These are phyloP conservation scores for Lantana camara DNA, from an alignment of 257 asterid species.

Conservation along the genomic window DNA sequence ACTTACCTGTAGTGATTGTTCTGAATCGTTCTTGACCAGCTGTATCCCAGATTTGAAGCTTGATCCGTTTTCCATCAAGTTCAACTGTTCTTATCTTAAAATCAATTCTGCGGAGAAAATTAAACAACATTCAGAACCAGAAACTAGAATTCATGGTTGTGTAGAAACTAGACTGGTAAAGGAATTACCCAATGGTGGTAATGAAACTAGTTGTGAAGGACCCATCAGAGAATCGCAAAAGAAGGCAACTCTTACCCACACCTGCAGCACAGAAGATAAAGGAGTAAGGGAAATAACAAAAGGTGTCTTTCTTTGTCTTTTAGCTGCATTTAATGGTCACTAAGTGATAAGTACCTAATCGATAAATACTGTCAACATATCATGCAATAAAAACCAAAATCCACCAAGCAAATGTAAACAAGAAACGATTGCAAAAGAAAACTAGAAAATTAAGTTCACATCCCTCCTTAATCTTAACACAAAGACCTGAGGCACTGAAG, in stretches of 20 bases:
- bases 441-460: conserved; percentile 1
- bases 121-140: conserved; percentile 26
- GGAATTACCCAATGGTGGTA: conserved; percentile 61
- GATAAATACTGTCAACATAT: neutral
- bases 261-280: conserved; percentile 37
- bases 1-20: conserved; percentile 58
- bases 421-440: conserved; percentile 9
- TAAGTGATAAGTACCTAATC: neutral
- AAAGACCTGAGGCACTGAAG: conserved; percentile 1
- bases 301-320: neutral
- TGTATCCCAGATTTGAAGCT: conserved; percentile 72
- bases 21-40: conserved; percentile 71
- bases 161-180: conserved; percentile 13
- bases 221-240: conserved; percentile 88
- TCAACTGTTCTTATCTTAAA: conserved; percentile 69
- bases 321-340: neutral
- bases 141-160: conserved; percentile 15
- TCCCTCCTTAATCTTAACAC: neutral
- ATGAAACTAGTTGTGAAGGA: conserved; percentile 89
- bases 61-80: conserved; percentile 63
- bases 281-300: conserved; percentile 6
- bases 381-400: conserved; percentile 5
- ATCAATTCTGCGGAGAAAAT: conserved; percentile 47
- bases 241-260: conserved; percentile 94
- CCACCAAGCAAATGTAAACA: conserved; percentile 4